Evolutionary conservation across 169 alveolate genomes (phyloP), one percentile per base, ranked within the genome.

Genomic region (Eimeria acervulina): DNA sequence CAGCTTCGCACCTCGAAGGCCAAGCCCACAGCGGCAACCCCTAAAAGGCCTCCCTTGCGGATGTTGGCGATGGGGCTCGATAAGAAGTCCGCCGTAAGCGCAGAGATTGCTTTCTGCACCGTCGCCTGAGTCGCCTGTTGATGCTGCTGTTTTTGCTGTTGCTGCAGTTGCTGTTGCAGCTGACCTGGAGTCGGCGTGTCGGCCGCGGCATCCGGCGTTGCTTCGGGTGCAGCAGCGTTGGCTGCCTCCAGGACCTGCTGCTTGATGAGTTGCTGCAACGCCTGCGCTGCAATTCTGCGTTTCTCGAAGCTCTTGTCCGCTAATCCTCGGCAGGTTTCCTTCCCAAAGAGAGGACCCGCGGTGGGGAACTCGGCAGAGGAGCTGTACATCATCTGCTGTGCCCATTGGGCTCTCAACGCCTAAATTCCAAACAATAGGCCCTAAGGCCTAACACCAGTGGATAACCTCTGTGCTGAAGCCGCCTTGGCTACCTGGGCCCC

Each of bases 301-400:
- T 91, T 95, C 47, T 95, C 97, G 38, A 90, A 91, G 84, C 91
- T 93, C 55, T 93, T 93, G 88, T 95, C 95, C 44, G 87, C 96
- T 23, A 93, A 55, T 33, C 72, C 78, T 78, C 89, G 66, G 44
- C 94, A 87, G 72, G 66, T 55, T 31, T 85, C 93, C 80, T 38
- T 85, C 44, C 93, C 93, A 36, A 85, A 85, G 33, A 85, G 76
- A 31, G 80, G 93, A 59, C 93, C 93, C 33, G 93, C 93, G 28
- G 59, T 42, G 59, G 93, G 81, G 93, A 59, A 85, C 40, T 85
- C 93, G 59, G 68, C 63, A 28, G 93, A 85, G 28, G 93, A 85
- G 26, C 93, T 42, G 47, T 85, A 85, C 93, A 85, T 85, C 42
- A 38, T 85, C n/a, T 23, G 81, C 47, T 70, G 13, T 51, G 47